phyloP scores from a whole-genome alignment of 257 asterid species.

The Eustoma russellianum region DNA sequence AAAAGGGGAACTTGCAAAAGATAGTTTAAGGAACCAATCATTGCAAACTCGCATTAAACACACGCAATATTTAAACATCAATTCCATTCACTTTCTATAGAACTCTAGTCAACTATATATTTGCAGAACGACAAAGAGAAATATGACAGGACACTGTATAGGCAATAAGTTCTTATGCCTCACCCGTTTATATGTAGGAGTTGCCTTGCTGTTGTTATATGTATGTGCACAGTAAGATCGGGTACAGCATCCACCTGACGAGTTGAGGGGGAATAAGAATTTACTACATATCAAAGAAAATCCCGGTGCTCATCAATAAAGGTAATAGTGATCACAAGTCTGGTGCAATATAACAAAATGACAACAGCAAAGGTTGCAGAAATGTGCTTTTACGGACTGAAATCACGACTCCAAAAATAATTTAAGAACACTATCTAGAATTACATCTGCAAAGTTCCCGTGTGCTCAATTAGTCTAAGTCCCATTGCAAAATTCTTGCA shows the following conservation, averaged over 20 bases:
- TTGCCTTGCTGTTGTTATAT: constrained; percentile 78
- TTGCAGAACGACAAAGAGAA: too few species aligned
- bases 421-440: not conserved
- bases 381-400: too few species aligned
- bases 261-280: constrained; percentile 10
- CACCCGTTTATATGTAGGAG: constrained; percentile 91
- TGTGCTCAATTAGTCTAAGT: too few species aligned
- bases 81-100: not conserved
- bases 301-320: not conserved
- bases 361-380: too few species aligned
- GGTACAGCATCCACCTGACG: constrained; percentile 94
- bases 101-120: not conserved
- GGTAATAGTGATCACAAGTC: not conserved
- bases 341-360: too few species aligned
- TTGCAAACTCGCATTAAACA: too few species aligned
- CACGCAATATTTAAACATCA: not conserved
- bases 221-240: constrained; percentile 72
- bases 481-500: too few species aligned
- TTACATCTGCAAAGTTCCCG: too few species aligned
- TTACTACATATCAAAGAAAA: not conserved
- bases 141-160: too few species aligned
- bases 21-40: too few species aligned
- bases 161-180: constrained; percentile 22
- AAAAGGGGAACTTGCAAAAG: too few species aligned
- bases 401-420: too few species aligned